A percentile compares a stretch with the other conserved stretches of the same genome.
These are phyloP conservation scores for Thelonectria discophora DNA, from an alignment of 2,329 filamentous ascomycete species.

Conservation along the genomic window DNA sequence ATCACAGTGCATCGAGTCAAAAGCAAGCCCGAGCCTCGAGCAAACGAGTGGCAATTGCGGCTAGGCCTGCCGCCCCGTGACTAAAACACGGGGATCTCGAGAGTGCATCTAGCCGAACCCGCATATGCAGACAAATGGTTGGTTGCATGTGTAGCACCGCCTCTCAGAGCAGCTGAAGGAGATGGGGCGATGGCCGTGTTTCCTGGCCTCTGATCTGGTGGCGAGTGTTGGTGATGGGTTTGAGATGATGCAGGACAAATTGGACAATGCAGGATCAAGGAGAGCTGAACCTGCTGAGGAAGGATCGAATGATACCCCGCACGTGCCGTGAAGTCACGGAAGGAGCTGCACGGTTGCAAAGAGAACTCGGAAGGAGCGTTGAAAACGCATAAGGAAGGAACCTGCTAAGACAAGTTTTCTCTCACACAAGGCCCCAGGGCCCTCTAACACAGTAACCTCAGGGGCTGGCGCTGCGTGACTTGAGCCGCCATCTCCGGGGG, in stretches of 20 bases:
- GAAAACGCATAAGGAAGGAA: too few relatives aligned
- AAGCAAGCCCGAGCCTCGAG: background rate
- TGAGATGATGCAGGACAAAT: conserved; percentile 4
- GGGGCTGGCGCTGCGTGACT: conserved; percentile 39
- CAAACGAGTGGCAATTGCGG: conserved; percentile 8
- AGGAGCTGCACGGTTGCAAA: background rate
- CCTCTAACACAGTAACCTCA: conserved; percentile 3
- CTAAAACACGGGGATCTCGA: conserved; percentile 19
- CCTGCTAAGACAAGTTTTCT: too few relatives aligned
- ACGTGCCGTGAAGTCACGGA: background rate
- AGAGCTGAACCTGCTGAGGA: background rate
- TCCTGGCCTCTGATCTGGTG: conserved; percentile 12
- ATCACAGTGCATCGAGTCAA: conserved; percentile 17
- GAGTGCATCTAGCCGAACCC: conserved; percentile 22
- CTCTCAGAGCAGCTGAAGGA: conserved; percentile 2
- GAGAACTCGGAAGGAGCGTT: too few relatives aligned
- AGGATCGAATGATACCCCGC: conserved; percentile 17
- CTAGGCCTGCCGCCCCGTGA: conserved; percentile 8
- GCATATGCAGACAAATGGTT: conserved; percentile 32
- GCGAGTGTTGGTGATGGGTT: conserved; percentile 18
- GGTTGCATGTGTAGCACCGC: conserved; percentile 31
- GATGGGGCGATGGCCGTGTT: conserved; percentile 3
- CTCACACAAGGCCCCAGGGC: too few relatives aligned
- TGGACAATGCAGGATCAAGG: background rate
- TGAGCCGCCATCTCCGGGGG: conserved; percentile 42